These are phyloP conservation scores for Babesia microti DNA, from an alignment of 169 alveolate genomes.

Conservation along the genomic window DNA sequence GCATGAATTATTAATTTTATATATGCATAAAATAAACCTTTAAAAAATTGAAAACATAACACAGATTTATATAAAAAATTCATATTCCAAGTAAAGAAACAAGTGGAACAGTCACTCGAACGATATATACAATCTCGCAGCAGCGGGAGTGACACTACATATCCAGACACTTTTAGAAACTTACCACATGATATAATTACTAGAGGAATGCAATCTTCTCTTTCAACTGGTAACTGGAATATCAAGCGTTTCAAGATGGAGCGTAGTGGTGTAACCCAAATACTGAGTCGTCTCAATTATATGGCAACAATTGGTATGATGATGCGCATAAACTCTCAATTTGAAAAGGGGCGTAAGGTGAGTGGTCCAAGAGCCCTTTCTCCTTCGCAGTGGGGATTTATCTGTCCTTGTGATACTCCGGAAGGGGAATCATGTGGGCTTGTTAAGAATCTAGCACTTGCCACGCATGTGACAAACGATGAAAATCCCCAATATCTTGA, in stretches of 20 bases:
- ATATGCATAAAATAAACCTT: no score
- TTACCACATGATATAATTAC: slow-evolving; percentile 86
- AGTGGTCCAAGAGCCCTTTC: slow-evolving; percentile 98
- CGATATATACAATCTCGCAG: slow-evolving; percentile 57
- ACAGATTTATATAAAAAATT: slow-evolving; percentile 61
- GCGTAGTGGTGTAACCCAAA: slow-evolving; percentile 93
- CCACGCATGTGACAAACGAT: slow-evolving; percentile 97
- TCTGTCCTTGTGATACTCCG: slow-evolving; percentile 99
- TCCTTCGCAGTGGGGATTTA: slow-evolving; percentile 98
- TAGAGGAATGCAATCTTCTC: slow-evolving; percentile 88
- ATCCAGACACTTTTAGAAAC: slow-evolving; percentile 79
- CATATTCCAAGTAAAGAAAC: slow-evolving; percentile 66
- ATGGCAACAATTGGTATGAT: slow-evolving; percentile 83
- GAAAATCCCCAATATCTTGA: slow-evolving; percentile 64
- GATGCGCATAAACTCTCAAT: slow-evolving; percentile 79
- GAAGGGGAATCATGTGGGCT: slow-evolving; percentile 99
- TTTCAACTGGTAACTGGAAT: slow-evolving; percentile 98
- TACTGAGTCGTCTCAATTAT: slow-evolving; percentile 90
- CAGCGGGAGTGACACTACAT: slow-evolving; percentile 41
- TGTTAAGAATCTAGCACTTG: slow-evolving; percentile 91
- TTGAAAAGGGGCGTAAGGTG: slow-evolving; percentile 84
- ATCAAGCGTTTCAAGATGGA: slow-evolving; percentile 96
- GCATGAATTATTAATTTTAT: no score
- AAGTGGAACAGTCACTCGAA: slow-evolving; percentile 68
- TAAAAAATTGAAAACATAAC: no score